Conservation (phyloP, 805 yeast species). For the Sugiyamaella americana region DNA sequence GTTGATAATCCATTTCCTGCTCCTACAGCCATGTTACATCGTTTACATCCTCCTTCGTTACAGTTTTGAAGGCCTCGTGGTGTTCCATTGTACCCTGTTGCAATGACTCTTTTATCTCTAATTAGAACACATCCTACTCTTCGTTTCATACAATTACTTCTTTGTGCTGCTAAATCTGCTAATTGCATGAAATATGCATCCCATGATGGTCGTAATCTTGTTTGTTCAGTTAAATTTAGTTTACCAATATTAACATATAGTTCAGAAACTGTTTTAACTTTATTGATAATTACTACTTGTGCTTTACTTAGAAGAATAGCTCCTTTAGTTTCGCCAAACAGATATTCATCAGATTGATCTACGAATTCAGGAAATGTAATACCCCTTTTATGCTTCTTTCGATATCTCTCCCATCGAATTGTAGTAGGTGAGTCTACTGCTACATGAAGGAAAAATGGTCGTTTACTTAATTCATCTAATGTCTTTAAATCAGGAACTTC, state of each 20-base stretch:
- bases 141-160: slow-evolving; percentile 96
- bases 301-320: slow-evolving; percentile 45
- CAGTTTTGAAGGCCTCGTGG: slow-evolving; percentile 85
- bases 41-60: slow-evolving; percentile 89
- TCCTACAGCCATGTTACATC: slow-evolving; percentile 70
- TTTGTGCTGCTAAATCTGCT: slow-evolving; percentile 85
- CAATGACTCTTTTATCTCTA: slow-evolving; percentile 74
- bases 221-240: slow-evolving; percentile 43
- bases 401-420: slow-evolving; percentile 15
- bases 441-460: slow-evolving; percentile 82
- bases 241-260: slow-evolving; percentile 37
- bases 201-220: slow-evolving; percentile 86
- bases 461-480: slow-evolving; percentile 45
- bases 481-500: slow-evolving; percentile 41
- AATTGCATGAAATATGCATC: slow-evolving; percentile 91
- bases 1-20: slow-evolving; percentile 67
- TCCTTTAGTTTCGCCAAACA: slow-evolving; percentile 27
- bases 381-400: not conserved
- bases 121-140: slow-evolving; percentile 96
- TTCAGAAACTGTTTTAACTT: slow-evolving; percentile 33
- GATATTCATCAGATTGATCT: slow-evolving; percentile 29
- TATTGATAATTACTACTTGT: slow-evolving; percentile 53
- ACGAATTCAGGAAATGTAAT: slow-evolving; percentile 35
- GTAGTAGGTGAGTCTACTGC: slow-evolving; percentile 65
- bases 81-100: slow-evolving; percentile 98